phyloP scores from a whole-genome alignment of 1,284 basidiomycete species.

The Fomitiporia mediterranea region DNA sequence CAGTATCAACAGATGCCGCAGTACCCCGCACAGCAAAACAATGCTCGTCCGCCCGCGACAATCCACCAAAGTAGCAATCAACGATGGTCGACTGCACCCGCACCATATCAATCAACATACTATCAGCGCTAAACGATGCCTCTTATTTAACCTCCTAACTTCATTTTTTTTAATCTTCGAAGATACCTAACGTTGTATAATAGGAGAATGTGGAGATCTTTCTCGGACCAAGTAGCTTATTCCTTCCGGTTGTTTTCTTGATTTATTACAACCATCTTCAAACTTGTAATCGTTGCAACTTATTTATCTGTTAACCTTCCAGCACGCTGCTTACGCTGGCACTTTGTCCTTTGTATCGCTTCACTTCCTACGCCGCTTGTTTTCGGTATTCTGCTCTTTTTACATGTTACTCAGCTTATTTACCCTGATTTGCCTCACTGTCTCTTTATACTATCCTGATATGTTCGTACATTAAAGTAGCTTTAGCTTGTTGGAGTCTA shows the following conservation, averaged over 20 bases:
- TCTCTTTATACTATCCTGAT: not conserved
- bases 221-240: not conserved
- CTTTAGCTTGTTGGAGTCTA: too few relatives aligned
- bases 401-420: not conserved
- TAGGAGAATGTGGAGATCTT: not conserved
- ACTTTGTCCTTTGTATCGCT: too few relatives aligned
- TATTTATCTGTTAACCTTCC: not conserved
- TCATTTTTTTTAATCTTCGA: not conserved
- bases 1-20: conserved; percentile 6
- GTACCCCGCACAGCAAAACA: conserved; percentile 8
- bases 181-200: not conserved
- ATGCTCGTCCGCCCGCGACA: not conserved
- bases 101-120: conserved; percentile 10
- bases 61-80: not conserved
- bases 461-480: too few relatives aligned
- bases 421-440: not conserved
- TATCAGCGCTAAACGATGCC: conserved; percentile 5
- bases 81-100: conserved; percentile 7
- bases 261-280: too few relatives aligned
- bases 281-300: too few relatives aligned
- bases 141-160: too few relatives aligned
- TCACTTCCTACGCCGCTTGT: too few relatives aligned
- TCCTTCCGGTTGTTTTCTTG: not conserved
- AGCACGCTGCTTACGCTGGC: too few relatives aligned
- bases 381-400: not conserved